Conservation (phyloP, 192 early-diverging fungal species). For the Backusella morwellensis region DNA sequence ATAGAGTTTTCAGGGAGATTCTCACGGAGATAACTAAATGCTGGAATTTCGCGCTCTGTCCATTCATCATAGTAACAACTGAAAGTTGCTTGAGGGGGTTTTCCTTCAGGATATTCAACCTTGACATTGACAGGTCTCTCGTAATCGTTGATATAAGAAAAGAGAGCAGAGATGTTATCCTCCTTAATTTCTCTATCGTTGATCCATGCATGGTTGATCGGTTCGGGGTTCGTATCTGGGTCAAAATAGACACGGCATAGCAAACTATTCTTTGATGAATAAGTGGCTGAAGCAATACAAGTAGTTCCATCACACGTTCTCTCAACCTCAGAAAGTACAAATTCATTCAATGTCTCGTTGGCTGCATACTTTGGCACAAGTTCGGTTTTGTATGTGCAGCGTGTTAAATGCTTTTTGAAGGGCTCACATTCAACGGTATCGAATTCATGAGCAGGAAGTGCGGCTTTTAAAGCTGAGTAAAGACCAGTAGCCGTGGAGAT, state of each 20-base stretch:
- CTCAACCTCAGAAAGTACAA: not conserved
- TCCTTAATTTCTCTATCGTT: not conserved
- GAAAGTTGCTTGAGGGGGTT: conserved; percentile 5
- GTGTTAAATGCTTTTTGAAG: not conserved
- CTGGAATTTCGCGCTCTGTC: conserved; percentile 40
- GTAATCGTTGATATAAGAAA: conserved; percentile 7
- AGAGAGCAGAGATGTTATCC: conserved; percentile 10
- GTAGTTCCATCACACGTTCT: conserved; percentile 14
- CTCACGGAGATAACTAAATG: conserved; percentile 37
- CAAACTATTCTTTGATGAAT: conserved; percentile 34
- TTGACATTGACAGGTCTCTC: conserved; percentile 1
- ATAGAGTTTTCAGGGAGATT: conserved; percentile 35
- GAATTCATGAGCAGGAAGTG: conserved; percentile 1
- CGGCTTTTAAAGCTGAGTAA: conserved; percentile 11
- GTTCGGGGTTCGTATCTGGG: conserved; percentile 2
- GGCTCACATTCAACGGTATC: conserved; percentile 1
- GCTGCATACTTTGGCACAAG: conserved; percentile 3
- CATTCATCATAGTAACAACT: conserved; percentile 55
- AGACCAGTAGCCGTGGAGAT: conserved; percentile 22
- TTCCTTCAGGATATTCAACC: conserved; percentile 14
- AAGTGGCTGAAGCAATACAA: conserved; percentile 26
- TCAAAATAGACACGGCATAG: conserved; percentile 31
- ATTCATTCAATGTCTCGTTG: not conserved
- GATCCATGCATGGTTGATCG: not conserved
- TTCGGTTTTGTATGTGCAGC: not conserved